phyloP scores from a whole-genome alignment of 176 grass and related monocot genomes.

The Thalia dealbata region DNA sequence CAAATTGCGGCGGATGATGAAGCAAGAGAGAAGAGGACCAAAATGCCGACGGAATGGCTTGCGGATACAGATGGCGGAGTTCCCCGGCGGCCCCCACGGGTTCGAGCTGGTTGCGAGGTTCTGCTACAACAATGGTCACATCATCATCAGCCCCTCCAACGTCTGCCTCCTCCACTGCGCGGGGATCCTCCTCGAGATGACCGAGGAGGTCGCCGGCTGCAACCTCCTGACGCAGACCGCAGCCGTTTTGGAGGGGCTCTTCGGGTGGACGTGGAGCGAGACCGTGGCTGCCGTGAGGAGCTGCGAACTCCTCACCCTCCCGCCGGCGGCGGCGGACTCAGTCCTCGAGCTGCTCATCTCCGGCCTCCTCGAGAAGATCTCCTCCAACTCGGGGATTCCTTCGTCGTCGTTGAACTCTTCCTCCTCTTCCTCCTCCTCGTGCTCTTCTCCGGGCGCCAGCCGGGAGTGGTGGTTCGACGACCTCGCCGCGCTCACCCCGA shows the following conservation, averaged over 20 bases:
- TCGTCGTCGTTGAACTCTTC: slow-evolving; percentile 23
- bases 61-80: slow-evolving; percentile 34
- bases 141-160: slow-evolving; percentile 48
- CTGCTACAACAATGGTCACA: slow-evolving; percentile 68
- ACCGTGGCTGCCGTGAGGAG: slow-evolving; percentile 45
- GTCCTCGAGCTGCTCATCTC: slow-evolving; percentile 55
- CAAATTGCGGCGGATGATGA: slow-evolving; percentile 45
- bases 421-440: slow-evolving; percentile 31
- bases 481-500: slow-evolving; percentile 41
- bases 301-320: slow-evolving; percentile 37
- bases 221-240: slow-evolving; percentile 70
- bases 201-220: slow-evolving; percentile 57
- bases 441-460: slow-evolving; percentile 46
- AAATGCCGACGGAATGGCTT: neutral
- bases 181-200: slow-evolving; percentile 74
- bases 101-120: slow-evolving; percentile 74
- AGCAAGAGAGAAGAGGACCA: slow-evolving; percentile 34
- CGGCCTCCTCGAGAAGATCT: slow-evolving; percentile 57
- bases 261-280: slow-evolving; percentile 67
- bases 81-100: slow-evolving; percentile 56
- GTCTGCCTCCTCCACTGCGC: slow-evolving; percentile 53
- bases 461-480: slow-evolving; percentile 92
- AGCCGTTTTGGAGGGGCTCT: slow-evolving; percentile 56
- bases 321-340: slow-evolving; percentile 21
- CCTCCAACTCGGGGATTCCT: slow-evolving; percentile 26